Percentiles rank a stretch among this genome's conserved stretches.
phyloP scores from a whole-genome alignment of 2,329 filamentous ascomycete species.

The Aureobasidium sp. region DNA sequence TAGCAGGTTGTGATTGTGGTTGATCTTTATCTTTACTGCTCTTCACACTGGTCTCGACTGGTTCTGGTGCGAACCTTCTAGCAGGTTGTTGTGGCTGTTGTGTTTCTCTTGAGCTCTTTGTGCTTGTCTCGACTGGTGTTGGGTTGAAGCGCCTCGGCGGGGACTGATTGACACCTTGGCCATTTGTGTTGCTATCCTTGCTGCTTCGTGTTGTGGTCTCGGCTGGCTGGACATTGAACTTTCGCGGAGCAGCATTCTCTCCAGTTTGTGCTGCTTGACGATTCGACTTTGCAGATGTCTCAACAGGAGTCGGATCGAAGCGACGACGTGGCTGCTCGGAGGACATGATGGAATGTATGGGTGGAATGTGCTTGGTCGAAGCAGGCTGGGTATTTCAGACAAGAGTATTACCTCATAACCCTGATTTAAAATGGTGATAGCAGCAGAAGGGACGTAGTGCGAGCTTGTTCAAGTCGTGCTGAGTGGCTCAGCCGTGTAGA shows the following conservation, averaged over 20 bases:
- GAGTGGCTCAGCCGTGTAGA: not conserved
- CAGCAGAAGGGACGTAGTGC: not conserved
- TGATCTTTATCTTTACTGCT: constrained; percentile 19
- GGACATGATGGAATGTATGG: constrained; percentile 10
- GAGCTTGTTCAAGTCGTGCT: not conserved
- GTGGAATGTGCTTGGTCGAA: not conserved
- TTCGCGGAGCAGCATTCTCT: constrained; percentile 40
- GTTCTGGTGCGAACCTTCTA: constrained; percentile 27
- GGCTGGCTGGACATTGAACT: constrained; percentile 29
- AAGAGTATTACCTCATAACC: constrained; percentile 5
- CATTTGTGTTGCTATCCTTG: constrained; percentile 9
- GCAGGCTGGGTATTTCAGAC: not conserved
- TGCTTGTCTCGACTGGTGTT: constrained; percentile 31
- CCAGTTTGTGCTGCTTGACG: constrained; percentile 25
- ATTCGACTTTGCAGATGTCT: constrained; percentile 58
- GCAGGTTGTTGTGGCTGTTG: constrained; percentile 12
- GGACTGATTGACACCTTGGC: not conserved
- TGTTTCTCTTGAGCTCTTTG: constrained; percentile 21
- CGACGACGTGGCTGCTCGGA: constrained; percentile 27
- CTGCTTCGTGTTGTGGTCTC: constrained; percentile 24
- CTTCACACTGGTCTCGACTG: constrained; percentile 29
- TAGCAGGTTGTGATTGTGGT: constrained; percentile 13
- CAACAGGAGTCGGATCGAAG: constrained; percentile 62
- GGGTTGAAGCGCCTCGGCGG: constrained; percentile 27
- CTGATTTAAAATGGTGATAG: not conserved